A percentile compares a stretch with the other conserved stretches of the same genome.
These are phyloP conservation scores for Macrolepiota dolichaula DNA, from an alignment of 768 basidiomycete species.

Conservation along the genomic window DNA sequence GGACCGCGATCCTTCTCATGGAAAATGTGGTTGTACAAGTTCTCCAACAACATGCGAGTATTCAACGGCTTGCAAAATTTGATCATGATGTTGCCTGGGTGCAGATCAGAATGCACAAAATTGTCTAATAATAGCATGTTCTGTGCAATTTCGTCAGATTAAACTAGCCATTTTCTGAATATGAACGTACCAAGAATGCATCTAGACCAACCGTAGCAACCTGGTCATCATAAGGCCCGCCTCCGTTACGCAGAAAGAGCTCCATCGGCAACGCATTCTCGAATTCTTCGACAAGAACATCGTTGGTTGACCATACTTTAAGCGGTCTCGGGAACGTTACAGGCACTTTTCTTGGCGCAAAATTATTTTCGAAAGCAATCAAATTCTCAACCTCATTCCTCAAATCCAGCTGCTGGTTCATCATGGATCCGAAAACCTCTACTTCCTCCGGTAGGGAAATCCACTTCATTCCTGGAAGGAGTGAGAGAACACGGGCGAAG, in stretches of 20 bases:
- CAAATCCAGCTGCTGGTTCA: constrained; percentile 92
- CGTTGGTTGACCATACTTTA: constrained; percentile 72
- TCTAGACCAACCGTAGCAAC: constrained; percentile 92
- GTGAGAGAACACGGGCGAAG: constrained; percentile 75
- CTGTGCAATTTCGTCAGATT: constrained; percentile 34
- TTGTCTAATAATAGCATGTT: constrained; percentile 98
- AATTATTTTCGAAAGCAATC: constrained; percentile 81
- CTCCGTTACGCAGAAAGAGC: constrained; percentile 82
- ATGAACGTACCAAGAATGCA: constrained; percentile 78
- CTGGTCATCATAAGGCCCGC: constrained; percentile 85
- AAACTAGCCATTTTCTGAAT: background rate
- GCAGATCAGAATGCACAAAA: constrained; percentile 91
- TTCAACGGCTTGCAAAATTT: constrained; percentile 89
- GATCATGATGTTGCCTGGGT: constrained; percentile 96
- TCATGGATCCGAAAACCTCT: constrained; percentile 91
- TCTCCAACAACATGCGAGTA: constrained; percentile 59
- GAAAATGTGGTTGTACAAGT: constrained; percentile 56
- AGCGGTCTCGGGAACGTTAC: constrained; percentile 91
- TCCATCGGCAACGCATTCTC: constrained; percentile 91
- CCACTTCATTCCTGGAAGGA: constrained; percentile 95
- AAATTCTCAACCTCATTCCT: constrained; percentile 89
- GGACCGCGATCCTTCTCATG: constrained; percentile 18
- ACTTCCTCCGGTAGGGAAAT: constrained; percentile 95
- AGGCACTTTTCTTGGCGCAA: constrained; percentile 71
- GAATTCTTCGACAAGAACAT: constrained; percentile 89